A percentile compares a stretch with the other conserved stretches of the same genome.
These are phyloP conservation scores for Auricularia sp. DNA, from an alignment of 768 basidiomycete species.

Conservation along the genomic window DNA sequence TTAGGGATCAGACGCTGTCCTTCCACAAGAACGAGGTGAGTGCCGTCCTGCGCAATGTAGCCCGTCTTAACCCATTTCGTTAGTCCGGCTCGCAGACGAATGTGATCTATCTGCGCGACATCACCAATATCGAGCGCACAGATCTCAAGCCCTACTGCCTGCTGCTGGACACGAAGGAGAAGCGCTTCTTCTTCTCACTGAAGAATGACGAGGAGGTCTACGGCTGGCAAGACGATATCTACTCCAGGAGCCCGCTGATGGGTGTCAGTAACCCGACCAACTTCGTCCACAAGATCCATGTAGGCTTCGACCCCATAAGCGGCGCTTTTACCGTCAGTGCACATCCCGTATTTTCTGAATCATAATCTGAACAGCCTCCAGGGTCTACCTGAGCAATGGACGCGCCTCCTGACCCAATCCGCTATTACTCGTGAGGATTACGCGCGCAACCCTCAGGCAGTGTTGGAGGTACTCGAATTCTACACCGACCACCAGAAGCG, in stretches of 20 bases:
- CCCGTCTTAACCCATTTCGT: too few species aligned
- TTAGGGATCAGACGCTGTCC: conserved; percentile 67
- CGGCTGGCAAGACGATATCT: conserved; percentile 95
- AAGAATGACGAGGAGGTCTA: conserved; percentile 97
- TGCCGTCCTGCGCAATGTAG: too few species aligned
- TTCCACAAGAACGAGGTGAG: conserved; percentile 94
- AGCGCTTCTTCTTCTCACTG: conserved; percentile 67
- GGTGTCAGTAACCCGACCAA: conserved; percentile 92
- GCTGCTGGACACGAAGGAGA: conserved; percentile 74
- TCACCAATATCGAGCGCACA: conserved; percentile 80
- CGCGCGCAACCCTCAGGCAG: conserved; percentile 92
- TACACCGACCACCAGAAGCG: conserved; percentile 97
- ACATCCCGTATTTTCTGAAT: too few species aligned
- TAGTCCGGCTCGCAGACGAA: conserved; percentile 51
- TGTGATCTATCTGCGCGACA: conserved; percentile 59
- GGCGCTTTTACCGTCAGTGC: too few species aligned
- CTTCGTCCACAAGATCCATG: conserved; percentile 97
- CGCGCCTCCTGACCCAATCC: conserved; percentile 89
- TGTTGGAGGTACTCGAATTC: conserved; percentile 94
- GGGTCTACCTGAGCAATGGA: conserved; percentile 98
- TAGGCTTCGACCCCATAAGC: too few species aligned
- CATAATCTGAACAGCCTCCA: conserved; percentile 25
- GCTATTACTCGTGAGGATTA: conserved; percentile 98
- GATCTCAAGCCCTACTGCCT: conserved; percentile 94
- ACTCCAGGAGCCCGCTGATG: conserved; percentile 83